phyloP scores from a whole-genome alignment of 495 filamentous ascomycete genomes.

The Parmelia sp. region DNA sequence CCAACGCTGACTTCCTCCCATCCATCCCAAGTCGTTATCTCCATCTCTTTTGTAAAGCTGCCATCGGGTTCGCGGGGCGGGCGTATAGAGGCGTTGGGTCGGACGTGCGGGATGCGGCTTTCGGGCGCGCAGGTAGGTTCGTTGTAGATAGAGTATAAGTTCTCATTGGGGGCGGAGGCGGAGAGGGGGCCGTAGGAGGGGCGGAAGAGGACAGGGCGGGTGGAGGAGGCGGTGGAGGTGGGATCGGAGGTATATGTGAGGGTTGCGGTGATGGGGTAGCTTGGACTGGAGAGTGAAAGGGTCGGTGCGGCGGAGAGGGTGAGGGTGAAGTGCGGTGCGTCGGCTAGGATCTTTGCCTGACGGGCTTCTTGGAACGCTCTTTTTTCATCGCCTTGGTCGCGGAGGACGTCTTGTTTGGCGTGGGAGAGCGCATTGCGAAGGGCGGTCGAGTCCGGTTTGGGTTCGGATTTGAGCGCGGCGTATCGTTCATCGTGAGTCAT shows the following conservation, averaged over 20 bases:
- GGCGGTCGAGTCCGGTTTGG: background rate
- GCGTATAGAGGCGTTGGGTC: background rate
- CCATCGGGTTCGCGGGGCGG: background rate
- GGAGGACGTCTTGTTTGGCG: background rate
- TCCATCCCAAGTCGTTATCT: background rate
- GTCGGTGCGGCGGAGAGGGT: background rate
- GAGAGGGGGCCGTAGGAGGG: background rate
- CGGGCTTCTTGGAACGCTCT: background rate
- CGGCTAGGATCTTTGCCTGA: background rate
- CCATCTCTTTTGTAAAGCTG: background rate
- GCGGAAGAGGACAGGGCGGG: background rate
- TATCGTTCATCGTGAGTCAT: constrained; percentile 1
- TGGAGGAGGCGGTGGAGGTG: background rate
- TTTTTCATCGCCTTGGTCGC: background rate
- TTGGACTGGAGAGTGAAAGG: background rate
- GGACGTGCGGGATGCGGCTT: background rate
- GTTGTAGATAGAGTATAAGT: background rate
- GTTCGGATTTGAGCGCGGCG: background rate
- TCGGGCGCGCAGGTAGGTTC: background rate
- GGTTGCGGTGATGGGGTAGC: background rate
- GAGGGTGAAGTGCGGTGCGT: background rate
- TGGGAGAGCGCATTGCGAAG: background rate
- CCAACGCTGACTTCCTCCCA: background rate
- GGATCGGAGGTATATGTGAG: background rate
- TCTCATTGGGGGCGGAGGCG: background rate